Evolutionary conservation across 495 filamentous ascomycete species (phyloP).

Genomic region (Penicillium soppii): DNA sequence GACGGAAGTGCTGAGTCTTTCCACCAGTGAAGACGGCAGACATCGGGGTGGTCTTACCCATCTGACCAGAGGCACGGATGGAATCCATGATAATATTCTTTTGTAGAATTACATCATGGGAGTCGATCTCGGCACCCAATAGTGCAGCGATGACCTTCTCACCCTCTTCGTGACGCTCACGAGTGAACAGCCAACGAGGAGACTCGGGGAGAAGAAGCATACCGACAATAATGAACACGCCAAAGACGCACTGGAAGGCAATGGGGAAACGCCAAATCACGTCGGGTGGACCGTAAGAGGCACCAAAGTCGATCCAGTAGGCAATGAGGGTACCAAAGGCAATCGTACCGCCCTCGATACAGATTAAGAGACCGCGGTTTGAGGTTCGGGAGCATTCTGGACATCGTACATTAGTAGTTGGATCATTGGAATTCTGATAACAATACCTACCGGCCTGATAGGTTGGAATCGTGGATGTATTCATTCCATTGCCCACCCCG

Average conservation of each 20-base stretch:
- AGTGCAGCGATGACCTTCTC: conserved; percentile 47
- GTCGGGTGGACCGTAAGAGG: conserved; percentile 43
- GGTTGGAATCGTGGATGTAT: conserved; percentile 66
- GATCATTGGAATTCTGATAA: not conserved
- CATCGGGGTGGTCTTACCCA: conserved; percentile 38
- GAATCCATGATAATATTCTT: conserved; percentile 65
- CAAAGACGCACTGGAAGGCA: conserved; percentile 70
- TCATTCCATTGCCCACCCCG: conserved; percentile 71
- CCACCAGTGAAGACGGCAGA: conserved; percentile 23
- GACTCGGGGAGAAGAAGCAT: conserved; percentile 67
- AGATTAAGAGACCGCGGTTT: conserved; percentile 71
- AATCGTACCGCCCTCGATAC: conserved; percentile 67
- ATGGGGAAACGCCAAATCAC: conserved; percentile 62
- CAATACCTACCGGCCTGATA: conserved; percentile 55
- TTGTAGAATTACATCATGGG: conserved; percentile 31
- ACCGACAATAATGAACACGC: conserved; percentile 53
- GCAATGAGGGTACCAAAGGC: conserved; percentile 68
- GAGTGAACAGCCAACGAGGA: conserved; percentile 64
- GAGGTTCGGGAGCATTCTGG: conserved; percentile 57
- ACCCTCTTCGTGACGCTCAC: conserved; percentile 53
- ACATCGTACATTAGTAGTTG: not conserved
- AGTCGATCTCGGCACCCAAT: conserved; percentile 3
- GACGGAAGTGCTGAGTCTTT: conserved; percentile 32
- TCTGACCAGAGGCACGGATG: conserved; percentile 37
- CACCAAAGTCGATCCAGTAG: conserved; percentile 77